A percentile compares a stretch with the other conserved stretches of the same genome.
Conservation (phyloP, 495 filamentous ascomycete genomes). For the Astrothelium macrocarpum region DNA sequence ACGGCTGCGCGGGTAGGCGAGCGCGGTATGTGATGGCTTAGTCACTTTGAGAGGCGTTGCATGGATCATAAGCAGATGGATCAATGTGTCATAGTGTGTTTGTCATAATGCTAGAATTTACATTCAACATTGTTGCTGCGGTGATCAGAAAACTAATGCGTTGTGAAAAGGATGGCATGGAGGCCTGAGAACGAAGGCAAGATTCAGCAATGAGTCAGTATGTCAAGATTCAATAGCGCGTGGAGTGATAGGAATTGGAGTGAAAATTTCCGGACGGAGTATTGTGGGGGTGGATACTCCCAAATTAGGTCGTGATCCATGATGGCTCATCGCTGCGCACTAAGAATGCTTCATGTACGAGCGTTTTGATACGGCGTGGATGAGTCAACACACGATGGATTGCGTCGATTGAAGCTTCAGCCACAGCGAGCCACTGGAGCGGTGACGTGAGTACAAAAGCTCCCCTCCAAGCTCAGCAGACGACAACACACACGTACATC, state of each 20-base stretch:
- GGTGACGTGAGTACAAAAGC: neutral
- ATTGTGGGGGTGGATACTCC: no score
- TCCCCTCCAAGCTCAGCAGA: neutral
- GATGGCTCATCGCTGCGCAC: no score
- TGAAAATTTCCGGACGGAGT: no score
- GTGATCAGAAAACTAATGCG: neutral
- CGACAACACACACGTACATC: no score
- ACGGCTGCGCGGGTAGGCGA: no score
- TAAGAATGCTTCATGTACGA: no score
- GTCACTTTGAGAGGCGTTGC: neutral
- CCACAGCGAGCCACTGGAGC: neutral
- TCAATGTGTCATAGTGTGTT: neutral
- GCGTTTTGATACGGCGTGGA: neutral
- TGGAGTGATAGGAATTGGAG: no score
- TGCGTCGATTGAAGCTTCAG: neutral
- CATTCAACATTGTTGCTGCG: no score
- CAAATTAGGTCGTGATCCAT: no score
- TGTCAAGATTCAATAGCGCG: no score
- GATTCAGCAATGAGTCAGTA: neutral
- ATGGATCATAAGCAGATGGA: neutral
- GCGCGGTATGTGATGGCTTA: neutral
- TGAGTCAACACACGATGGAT: constrained; percentile 4
- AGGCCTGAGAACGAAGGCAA: neutral
- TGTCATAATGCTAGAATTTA: neutral
- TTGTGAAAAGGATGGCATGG: neutral